Base-by-base conservation (phyloP, 306 rosid species). In the Acacia crassicarpa region DNA sequence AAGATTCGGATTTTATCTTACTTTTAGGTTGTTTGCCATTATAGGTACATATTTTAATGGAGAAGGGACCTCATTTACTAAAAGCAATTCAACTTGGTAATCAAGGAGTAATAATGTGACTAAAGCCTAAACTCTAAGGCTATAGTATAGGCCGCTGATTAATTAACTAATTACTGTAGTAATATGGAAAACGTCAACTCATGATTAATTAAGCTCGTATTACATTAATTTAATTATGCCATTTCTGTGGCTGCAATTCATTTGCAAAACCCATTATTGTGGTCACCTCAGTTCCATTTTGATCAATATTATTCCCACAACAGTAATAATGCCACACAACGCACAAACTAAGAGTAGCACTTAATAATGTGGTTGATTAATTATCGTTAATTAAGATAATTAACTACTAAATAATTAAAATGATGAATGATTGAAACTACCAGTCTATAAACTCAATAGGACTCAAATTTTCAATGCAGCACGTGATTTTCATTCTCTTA, bases 401-500 rank as follows among this genome's bases (percentile, higher is more conserved):
- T 58, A 58, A 56, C 22, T 75, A 77, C 49, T 45, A 15, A 81
- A 75, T 61, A 67, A 69, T 66, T 73, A 72, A 82, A 38, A 67
- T 9, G 6, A 17, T 15, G 41, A 33, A 66, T 66, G 22, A 65
- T 65, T n/a, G 10, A 58, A 38, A 6, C 41, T 8, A 22, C 65
- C 65, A 58, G 27, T 56, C 62, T 12, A 16, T 49, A 49, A 15
- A 4, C 58, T 51, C n/a, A 38, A 16, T 17, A 51, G 6, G 22
- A 6, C 2, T 51, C 5, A 17, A 35, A 19, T 33, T 65, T 67
- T 78, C 84, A 88, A 80, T 44, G 71, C 44, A 82, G 82, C 89
- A 84, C 79, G 90, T 88, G 91, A 82, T 82, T 89, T 45, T 59
- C 80, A 15, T 46, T 44, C 12, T 72, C 17, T 17, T 48, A 8